These are phyloP conservation scores for Funneliformis mosseae DNA, from an alignment of 192 early-diverging fungal species.

Conservation along the genomic window DNA sequence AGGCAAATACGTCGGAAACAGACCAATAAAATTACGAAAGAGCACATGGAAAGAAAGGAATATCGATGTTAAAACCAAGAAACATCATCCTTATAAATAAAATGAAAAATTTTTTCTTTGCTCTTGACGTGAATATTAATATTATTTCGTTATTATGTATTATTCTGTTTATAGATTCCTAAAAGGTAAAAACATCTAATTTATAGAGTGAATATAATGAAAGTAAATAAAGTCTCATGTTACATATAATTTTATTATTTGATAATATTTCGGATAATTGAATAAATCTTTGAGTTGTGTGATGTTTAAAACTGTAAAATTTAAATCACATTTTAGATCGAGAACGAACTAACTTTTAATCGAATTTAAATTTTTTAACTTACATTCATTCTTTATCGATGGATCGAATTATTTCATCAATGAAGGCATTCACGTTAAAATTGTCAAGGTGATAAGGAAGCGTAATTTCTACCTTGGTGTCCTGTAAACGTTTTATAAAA, in stretches of 20 bases:
- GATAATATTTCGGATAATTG: too few species aligned
- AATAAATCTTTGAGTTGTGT: too few species aligned
- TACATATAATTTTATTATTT: too few species aligned
- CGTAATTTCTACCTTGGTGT: neutral
- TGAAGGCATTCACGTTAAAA: neutral
- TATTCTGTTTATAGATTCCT: neutral
- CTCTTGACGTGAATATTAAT: neutral
- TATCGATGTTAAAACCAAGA: conserved; percentile 57
- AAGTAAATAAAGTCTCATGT: too few species aligned
- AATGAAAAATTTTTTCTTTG: neutral
- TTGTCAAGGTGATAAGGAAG: neutral
- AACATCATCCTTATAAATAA: conserved; percentile 35
- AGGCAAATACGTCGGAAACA: conserved; percentile 94
- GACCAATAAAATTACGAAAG: conserved; percentile 93
- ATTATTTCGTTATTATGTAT: neutral
- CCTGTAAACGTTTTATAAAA: neutral
- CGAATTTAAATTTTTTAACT: too few species aligned
- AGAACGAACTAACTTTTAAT: too few species aligned
- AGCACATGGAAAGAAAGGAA: conserved; percentile 92
- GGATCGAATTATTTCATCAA: neutral
- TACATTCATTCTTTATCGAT: neutral
- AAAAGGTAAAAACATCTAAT: neutral
- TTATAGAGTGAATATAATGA: too few species aligned
- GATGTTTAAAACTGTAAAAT: too few species aligned
- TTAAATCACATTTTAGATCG: too few species aligned